These are phyloP conservation scores for Kodamaea jinghongensis DNA, from an alignment of 805 yeast species.

Conservation along the genomic window DNA sequence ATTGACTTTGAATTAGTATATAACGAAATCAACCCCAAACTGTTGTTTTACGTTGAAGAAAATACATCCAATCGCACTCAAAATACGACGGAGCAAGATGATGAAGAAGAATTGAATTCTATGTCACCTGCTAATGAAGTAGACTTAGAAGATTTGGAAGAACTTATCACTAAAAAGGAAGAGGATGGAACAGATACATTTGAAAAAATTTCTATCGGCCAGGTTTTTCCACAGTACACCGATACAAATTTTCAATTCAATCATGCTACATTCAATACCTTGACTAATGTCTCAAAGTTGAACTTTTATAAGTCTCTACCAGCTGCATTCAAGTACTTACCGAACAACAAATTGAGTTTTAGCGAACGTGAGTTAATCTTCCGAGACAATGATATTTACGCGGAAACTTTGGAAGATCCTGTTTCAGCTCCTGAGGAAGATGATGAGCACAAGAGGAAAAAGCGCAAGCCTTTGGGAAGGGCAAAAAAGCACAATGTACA, in stretches of 20 bases:
- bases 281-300: slow-evolving; percentile 32
- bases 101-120: slow-evolving; percentile 5
- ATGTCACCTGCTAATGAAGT: slow-evolving; percentile 1
- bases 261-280: slow-evolving; percentile 35
- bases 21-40: slow-evolving; percentile 21
- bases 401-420: slow-evolving; percentile 34
- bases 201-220: slow-evolving; percentile 34
- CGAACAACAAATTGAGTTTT: slow-evolving; percentile 28
- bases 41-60: slow-evolving; percentile 13
- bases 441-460: slow-evolving; percentile 17
- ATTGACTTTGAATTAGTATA: slow-evolving; percentile 21
- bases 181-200: slow-evolving; percentile 12
- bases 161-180: slow-evolving; percentile 3
- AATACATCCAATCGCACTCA: slow-evolving; percentile 7
- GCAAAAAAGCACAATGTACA: slow-evolving; percentile 29
- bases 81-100: slow-evolving; percentile 4
- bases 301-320: slow-evolving; percentile 35
- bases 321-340: slow-evolving; percentile 19
- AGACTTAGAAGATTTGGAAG: slow-evolving; percentile 2
- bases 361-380: slow-evolving; percentile 34
- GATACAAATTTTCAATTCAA: no score
- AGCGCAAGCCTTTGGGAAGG: slow-evolving; percentile 29
- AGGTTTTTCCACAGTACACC: slow-evolving; percentile 40
- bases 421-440: slow-evolving; percentile 28
- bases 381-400: slow-evolving; percentile 27